Evolutionary conservation across 768 basidiomycete species (phyloP).

Genomic region (Mycena pura): DNA sequence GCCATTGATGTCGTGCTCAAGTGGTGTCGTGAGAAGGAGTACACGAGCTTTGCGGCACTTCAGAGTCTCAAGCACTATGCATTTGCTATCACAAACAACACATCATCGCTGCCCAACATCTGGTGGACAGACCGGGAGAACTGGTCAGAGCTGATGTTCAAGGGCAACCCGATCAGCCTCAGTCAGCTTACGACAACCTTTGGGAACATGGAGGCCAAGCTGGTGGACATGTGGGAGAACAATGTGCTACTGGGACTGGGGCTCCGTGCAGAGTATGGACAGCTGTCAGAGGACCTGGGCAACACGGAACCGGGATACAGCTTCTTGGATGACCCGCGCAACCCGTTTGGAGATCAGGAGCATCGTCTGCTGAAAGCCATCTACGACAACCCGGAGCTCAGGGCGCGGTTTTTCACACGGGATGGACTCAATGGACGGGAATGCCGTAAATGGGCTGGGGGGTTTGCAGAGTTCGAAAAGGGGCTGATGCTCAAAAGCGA

Average conservation of each 20-base stretch:
- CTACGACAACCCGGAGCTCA: neutral
- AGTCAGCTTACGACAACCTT: conserved; percentile 10
- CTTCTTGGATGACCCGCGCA: conserved; percentile 24
- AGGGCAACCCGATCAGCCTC: conserved; percentile 18
- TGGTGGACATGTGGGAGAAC: conserved; percentile 26
- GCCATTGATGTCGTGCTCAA: neutral
- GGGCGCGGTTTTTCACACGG: conserved; percentile 17
- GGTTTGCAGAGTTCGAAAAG: neutral
- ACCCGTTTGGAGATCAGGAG: conserved; percentile 10
- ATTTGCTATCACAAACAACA: conserved; percentile 10
- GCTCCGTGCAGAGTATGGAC: conserved; percentile 14
- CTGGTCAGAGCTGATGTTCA: conserved; percentile 19
- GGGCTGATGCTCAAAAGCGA: conserved; percentile 25
- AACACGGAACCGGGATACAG: conserved; percentile 24
- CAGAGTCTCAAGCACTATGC: conserved; percentile 27
- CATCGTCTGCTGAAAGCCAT: neutral
- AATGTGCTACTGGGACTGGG: conserved; percentile 19
- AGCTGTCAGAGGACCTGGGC: conserved; percentile 28
- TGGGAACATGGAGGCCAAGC: neutral
- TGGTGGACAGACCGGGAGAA: conserved; percentile 27
- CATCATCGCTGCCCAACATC: conserved; percentile 17
- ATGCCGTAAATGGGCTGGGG: conserved; percentile 8
- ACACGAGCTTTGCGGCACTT: conserved; percentile 26
- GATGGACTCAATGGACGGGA: conserved; percentile 18
- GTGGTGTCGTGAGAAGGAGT: conserved; percentile 15